A percentile compares a stretch with the other conserved stretches of the same genome.
Evolutionary conservation across 805 yeast species (phyloP).

Genomic region (Saccharomycopsis lassenensis): DNA sequence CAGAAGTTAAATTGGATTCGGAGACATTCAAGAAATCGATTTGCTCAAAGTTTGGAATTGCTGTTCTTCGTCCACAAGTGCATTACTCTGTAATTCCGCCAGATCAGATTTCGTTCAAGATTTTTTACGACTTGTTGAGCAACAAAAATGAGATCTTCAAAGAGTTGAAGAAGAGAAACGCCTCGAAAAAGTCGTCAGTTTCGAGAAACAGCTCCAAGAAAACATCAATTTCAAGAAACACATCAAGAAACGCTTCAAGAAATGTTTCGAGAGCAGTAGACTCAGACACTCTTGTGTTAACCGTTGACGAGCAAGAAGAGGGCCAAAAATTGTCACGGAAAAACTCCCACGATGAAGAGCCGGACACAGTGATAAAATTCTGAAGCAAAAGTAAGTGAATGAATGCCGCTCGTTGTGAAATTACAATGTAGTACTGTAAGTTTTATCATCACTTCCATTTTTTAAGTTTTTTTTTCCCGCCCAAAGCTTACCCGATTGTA

Average conservation of each 20-base stretch:
- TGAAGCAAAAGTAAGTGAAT: constrained; percentile 2
- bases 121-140: constrained; percentile 50
- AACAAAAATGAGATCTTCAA: constrained; percentile 54
- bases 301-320: constrained; percentile 3
- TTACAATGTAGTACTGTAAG: too few species aligned
- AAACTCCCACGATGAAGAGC: constrained; percentile 12
- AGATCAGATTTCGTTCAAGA: constrained; percentile 47
- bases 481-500: too few species aligned
- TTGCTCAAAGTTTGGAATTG: constrained; percentile 55
- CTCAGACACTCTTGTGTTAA: constrained; percentile 4
- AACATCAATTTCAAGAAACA: neutral
- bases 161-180: constrained; percentile 44
- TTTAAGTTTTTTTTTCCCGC: too few species aligned
- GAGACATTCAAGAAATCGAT: constrained; percentile 34
- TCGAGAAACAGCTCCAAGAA: constrained; percentile 14
- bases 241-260: neutral
- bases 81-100: constrained; percentile 37
- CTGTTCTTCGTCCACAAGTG: constrained; percentile 44
- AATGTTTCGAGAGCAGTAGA: neutral
- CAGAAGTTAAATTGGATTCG: too few species aligned
- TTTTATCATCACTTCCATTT: too few species aligned
- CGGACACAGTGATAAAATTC: constrained; percentile 16
- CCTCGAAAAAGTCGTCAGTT: constrained; percentile 22
- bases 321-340: constrained; percentile 6
- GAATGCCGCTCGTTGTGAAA: too few species aligned